phyloP scores from a whole-genome alignment of 1,284 basidiomycete species.

The Apiotrichum siamense region DNA sequence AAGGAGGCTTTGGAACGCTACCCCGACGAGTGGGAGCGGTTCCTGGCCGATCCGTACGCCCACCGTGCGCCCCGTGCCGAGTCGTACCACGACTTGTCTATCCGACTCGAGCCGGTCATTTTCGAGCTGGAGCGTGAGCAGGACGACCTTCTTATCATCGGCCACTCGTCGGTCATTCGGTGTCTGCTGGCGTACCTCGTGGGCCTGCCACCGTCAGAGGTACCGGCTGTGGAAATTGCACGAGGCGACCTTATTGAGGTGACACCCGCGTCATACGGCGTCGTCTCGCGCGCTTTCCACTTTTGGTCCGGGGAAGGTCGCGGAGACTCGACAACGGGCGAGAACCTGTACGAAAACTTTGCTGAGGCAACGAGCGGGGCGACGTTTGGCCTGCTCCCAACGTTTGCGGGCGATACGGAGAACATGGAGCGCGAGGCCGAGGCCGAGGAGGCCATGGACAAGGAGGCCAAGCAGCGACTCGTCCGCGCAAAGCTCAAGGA shows the following conservation, averaged over 20 bases:
- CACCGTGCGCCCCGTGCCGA: slow-evolving; percentile 88
- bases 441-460: slow-evolving; percentile 41
- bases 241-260: slow-evolving; percentile 84
- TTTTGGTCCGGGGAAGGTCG: slow-evolving; percentile 62
- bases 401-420: slow-evolving; percentile 36
- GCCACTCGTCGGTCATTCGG: slow-evolving; percentile 93
- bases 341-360: slow-evolving; percentile 49
- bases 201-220: slow-evolving; percentile 90
- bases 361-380: slow-evolving; percentile 41
- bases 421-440: slow-evolving; percentile 44
- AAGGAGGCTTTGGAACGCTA: slow-evolving; percentile 85
- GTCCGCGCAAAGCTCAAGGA: slow-evolving; percentile 18
- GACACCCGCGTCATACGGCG: slow-evolving; percentile 81
- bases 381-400: slow-evolving; percentile 33
- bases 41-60: slow-evolving; percentile 85
- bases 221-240: slow-evolving; percentile 92
- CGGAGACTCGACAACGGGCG: slow-evolving; percentile 34
- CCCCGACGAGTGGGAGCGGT: slow-evolving; percentile 89
- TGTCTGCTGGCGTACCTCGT: slow-evolving; percentile 88
- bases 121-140: slow-evolving; percentile 75
- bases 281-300: slow-evolving; percentile 78
- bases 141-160: slow-evolving; percentile 70
- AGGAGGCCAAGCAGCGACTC: slow-evolving; percentile 25
- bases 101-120: slow-evolving; percentile 73
- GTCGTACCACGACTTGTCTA: slow-evolving; percentile 82